A percentile compares a stretch with the other conserved stretches of the same genome.
Evolutionary conservation across 257 asterid genomes (phyloP).

Genomic region (Primulina eburnea): DNA sequence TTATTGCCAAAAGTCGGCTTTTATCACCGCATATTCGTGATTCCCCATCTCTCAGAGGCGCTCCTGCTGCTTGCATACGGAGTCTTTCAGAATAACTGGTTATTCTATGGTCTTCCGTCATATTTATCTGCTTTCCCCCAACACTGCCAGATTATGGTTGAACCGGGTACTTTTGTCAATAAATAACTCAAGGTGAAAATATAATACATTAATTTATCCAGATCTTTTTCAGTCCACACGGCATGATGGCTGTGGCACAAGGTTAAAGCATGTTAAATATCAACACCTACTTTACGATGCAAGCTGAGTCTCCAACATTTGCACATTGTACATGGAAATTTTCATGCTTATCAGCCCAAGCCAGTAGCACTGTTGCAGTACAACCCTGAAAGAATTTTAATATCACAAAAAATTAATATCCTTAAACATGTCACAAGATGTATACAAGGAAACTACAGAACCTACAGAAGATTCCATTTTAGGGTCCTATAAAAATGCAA

Average conservation of each 20-base stretch:
- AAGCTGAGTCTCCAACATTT: slow-evolving; percentile 98
- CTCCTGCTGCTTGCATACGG: slow-evolving; percentile 72
- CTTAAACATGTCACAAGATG: slow-evolving; percentile 18
- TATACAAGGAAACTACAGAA: slow-evolving; percentile 11
- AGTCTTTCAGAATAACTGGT: slow-evolving; percentile 72
- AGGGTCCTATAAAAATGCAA: slow-evolving; percentile 2
- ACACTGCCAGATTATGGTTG: slow-evolving; percentile 48
- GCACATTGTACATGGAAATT: slow-evolving; percentile 85
- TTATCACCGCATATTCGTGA: slow-evolving; percentile 81
- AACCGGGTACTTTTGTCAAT: slow-evolving; percentile 6
- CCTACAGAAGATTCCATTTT: slow-evolving; percentile 7
- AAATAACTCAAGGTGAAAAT: slow-evolving; percentile 7
- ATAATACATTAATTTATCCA: not conserved
- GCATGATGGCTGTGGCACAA: not conserved
- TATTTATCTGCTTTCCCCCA: slow-evolving; percentile 78
- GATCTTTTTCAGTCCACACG: not conserved
- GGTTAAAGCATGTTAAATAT: slow-evolving; percentile 17
- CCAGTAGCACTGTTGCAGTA: slow-evolving; percentile 92
- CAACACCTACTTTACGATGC: slow-evolving; percentile 71
- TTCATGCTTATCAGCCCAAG: slow-evolving; percentile 68
- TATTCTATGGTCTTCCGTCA: slow-evolving; percentile 95
- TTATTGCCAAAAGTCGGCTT: slow-evolving; percentile 14
- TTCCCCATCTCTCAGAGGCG: slow-evolving; percentile 90
- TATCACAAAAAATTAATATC: slow-evolving; percentile 25
- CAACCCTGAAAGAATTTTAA: slow-evolving; percentile 75